Evolutionary conservation across 202 grass and related monocot species (phyloP), one percentile per base, ranked within the genome.

Genomic region (Cymbopogon flexuosus): DNA sequence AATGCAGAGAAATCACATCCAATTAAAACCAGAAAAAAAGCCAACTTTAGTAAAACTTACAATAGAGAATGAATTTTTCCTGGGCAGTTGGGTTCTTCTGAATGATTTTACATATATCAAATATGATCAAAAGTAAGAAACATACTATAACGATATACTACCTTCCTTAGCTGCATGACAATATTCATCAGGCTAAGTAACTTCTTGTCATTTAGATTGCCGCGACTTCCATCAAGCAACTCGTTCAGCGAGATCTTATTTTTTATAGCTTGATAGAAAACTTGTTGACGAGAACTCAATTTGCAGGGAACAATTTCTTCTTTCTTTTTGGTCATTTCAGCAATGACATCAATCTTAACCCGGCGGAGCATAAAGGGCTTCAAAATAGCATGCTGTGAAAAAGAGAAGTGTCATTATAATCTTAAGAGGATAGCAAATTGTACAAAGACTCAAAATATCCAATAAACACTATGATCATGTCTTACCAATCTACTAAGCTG

Each of bases 101-200:
- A 72, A 33, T 2, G 4, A 49, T 47, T 61, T 49, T 73, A 31
- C 34, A 42, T 75, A 49, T 24, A 33, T 27, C 27, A 27, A 2
- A 27, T 33, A 67, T 62, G 63, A 82, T 77, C 13, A 42, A 34
- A 79, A 60, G 29, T 5, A 68, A 73, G 49, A 61, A 47, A 30
- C 42, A 18, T 24, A 43, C 45, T 62, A 39, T 29, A 33, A 75
- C 79, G 21, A 2, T 49, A 23, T 85, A 93, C 83, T 90, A 99
- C 96, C 96, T 99, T 99, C 36, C 96, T 78, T 60, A 99, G 84
- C 81, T 99, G 96, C 86, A 99, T 96, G 51, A 99, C 96, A 68
- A 99, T 99, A 93, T 99, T 99, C 96, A 99, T 99, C 80, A 99
- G 83, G 82, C 93, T 99, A 68, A 93, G 77, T 86, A 99, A 68